Evolutionary conservation across 2,329 filamentous ascomycete genomes (phyloP).

Genomic region (Graphilbum sp.): DNA sequence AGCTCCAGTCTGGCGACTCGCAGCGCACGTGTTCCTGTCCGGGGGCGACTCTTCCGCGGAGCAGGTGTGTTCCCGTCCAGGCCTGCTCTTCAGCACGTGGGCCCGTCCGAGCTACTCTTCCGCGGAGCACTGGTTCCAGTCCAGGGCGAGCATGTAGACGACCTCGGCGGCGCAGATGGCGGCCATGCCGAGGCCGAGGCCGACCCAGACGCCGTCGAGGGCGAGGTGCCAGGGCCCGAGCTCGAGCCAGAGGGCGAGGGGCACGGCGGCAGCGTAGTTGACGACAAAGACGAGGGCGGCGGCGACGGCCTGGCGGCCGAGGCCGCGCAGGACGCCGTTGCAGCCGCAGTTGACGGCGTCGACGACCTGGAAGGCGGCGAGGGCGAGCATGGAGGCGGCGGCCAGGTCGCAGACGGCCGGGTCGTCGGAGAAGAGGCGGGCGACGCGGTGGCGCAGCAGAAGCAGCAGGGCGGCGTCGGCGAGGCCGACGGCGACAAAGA

Average conservation of each 20-base stretch:
- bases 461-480: conserved; percentile 61
- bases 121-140: background rate
- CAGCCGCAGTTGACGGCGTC: conserved; percentile 69
- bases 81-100: no score
- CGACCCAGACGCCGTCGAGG: conserved; percentile 51
- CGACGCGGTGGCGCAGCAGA: conserved; percentile 54
- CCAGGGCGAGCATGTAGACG: background rate
- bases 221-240: conserved; percentile 47
- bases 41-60: no score
- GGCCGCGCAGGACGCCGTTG: conserved; percentile 70
- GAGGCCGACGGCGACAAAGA: conserved; percentile 56
- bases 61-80: no score
- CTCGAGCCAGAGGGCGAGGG: conserved; percentile 58
- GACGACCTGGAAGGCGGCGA: conserved; percentile 78
- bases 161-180: background rate
- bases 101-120: no score
- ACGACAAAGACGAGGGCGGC: conserved; percentile 75
- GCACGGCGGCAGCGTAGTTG: conserved; percentile 77
- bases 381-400: conserved; percentile 56
- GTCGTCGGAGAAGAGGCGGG: conserved; percentile 63
- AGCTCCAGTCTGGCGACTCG: no score
- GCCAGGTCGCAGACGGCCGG: conserved; percentile 52
- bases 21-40: no score
- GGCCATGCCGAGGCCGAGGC: conserved; percentile 12
- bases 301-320: conserved; percentile 78